Evolutionary conservation across 164 flowering plant genomes (phyloP).

Genomic region (Chimonanthus salicifolius): DNA sequence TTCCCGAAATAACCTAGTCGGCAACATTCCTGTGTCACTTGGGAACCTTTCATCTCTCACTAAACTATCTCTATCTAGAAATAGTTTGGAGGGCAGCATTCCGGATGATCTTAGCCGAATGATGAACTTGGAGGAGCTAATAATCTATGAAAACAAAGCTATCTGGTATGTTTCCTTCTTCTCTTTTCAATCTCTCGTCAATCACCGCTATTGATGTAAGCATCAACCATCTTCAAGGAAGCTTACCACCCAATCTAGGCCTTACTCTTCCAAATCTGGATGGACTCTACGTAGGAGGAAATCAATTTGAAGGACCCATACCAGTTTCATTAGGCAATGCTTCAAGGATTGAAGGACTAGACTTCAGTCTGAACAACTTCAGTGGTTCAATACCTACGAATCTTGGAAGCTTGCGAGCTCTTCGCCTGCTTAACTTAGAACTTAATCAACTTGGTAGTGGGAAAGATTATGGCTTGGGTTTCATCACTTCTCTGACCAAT

Average conservation of each 20-base stretch:
- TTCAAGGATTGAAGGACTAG: conserved; percentile 14
- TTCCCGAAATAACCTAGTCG: conserved; percentile 12
- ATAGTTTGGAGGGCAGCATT: conserved; percentile 6
- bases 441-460: conserved; percentile 12
- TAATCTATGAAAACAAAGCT: neutral
- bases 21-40: conserved; percentile 1
- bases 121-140: neutral
- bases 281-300: conserved; percentile 3
- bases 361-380: conserved; percentile 10
- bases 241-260: neutral
- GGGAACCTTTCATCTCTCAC: conserved; percentile 8
- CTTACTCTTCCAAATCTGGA: conserved; percentile 22
- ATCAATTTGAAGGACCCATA: conserved; percentile 19
- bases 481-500: conserved; percentile 26
- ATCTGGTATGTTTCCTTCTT: conserved; percentile 5
- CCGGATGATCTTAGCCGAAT: conserved; percentile 2
- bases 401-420: conserved; percentile 10
- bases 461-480: conserved; percentile 13
- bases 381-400: conserved; percentile 15
- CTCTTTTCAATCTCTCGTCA: conserved; percentile 6
- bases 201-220: conserved; percentile 11
- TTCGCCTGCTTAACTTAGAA: conserved; percentile 5
- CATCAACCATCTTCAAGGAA: conserved; percentile 1
- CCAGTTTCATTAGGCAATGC: conserved; percentile 23
- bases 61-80: neutral